These are phyloP conservation scores for Crithidia sp. DNA, from an alignment of 208 protist genomes.

Conservation along the genomic window DNA sequence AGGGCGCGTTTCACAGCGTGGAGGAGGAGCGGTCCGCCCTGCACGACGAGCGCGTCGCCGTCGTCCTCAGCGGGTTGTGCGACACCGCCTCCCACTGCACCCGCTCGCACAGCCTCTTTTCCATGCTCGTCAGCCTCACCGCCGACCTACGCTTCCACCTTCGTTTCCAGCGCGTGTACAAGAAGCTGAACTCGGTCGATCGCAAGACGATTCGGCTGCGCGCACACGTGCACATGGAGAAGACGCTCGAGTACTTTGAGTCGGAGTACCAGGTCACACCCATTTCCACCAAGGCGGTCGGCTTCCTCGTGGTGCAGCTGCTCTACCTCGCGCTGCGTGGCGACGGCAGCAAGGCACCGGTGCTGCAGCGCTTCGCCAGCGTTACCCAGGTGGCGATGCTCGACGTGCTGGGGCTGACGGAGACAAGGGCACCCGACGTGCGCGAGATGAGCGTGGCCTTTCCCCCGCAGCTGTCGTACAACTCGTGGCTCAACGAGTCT, in stretches of 20 bases:
- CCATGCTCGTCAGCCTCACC: slow-evolving; percentile 79
- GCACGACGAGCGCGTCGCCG: slow-evolving; percentile 74
- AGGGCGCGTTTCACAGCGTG: slow-evolving; percentile 61
- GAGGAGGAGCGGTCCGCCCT: slow-evolving; percentile 42
- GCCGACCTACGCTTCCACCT: slow-evolving; percentile 88
- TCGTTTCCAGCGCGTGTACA: slow-evolving; percentile 79
- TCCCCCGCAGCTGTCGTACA: slow-evolving; percentile 90
- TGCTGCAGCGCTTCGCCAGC: slow-evolving; percentile 75
- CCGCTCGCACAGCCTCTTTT: slow-evolving; percentile 63
- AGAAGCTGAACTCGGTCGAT: slow-evolving; percentile 58
- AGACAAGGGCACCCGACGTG: slow-evolving; percentile 62
- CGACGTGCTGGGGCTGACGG: slow-evolving; percentile 74
- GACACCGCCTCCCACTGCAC: slow-evolving; percentile 77
- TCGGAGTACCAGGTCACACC: slow-evolving; percentile 67
- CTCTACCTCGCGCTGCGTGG: slow-evolving; percentile 71
- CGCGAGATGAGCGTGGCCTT: slow-evolving; percentile 86
- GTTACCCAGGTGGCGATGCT: slow-evolving; percentile 57
- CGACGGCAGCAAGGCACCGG: slow-evolving; percentile 47
- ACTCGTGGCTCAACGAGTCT: slow-evolving; percentile 87
- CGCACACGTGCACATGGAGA: slow-evolving; percentile 66
- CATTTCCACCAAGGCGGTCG: slow-evolving; percentile 68
- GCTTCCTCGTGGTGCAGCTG: slow-evolving; percentile 83
- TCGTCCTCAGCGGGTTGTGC: slow-evolving; percentile 68
- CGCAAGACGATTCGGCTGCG: slow-evolving; percentile 79
- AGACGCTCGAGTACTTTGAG: slow-evolving; percentile 92